Conservation (phyloP, 306 rosid species). For the Citrullus amarus region DNA sequence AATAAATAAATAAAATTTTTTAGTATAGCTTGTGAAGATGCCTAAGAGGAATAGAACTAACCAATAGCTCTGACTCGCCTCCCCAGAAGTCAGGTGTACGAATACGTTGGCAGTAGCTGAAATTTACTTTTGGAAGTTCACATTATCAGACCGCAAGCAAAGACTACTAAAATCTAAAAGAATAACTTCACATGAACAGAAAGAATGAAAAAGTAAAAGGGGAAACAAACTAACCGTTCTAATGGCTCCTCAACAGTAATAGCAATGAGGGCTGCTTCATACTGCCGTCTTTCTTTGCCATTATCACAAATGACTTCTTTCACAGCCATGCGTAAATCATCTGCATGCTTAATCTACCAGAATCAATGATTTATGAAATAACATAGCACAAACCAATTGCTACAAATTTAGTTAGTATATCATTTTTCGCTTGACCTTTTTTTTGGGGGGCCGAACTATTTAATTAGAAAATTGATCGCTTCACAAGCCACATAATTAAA, state of each 20-base stretch:
- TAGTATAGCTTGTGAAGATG: not conserved
- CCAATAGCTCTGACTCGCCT: slow-evolving; percentile 94
- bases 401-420: not conserved
- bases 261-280: slow-evolving; percentile 73
- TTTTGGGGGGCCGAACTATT: not conserved
- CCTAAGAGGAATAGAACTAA: slow-evolving; percentile 23
- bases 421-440: not conserved
- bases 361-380: not conserved
- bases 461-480: not conserved
- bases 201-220: not conserved
- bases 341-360: slow-evolving; percentile 26
- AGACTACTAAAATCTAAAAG: not conserved
- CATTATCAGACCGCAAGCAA: not conserved
- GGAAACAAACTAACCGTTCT: slow-evolving; percentile 34
- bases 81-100: slow-evolving; percentile 85
- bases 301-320: slow-evolving; percentile 73
- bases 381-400: not conserved
- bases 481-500: not conserved
- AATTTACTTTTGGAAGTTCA: slow-evolving; percentile 8
- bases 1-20: not conserved
- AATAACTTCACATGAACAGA: not conserved
- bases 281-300: slow-evolving; percentile 40
- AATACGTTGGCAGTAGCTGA: slow-evolving; percentile 83
- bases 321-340: slow-evolving; percentile 85
- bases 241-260: slow-evolving; percentile 80